Evolutionary conservation across 2,329 filamentous ascomycete species (phyloP), one percentile per base, ranked within the genome.

Genomic region (Fusarium lyarnte): DNA sequence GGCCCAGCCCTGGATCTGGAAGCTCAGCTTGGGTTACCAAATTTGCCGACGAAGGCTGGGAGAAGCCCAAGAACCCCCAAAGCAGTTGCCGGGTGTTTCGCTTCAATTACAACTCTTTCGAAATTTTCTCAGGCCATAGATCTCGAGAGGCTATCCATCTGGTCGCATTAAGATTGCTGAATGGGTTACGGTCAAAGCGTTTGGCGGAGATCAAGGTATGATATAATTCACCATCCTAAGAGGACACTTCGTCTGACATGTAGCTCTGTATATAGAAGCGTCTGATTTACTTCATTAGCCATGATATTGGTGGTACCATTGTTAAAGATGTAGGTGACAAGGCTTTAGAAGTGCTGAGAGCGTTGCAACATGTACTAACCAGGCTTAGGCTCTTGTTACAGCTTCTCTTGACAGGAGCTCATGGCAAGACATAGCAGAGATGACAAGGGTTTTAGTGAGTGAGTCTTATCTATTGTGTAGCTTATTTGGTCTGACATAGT

Each of bases 181-280:
- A 12, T 8, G 62, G 21, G 6, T 7, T 65, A 5, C 19, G 14
- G 0, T 33, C 12, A 33, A 55, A 16, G 5, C 62, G 62, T 8
- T 21, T 5, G 0, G 12, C 8, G 3, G 29, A 45, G 25, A 16
- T 2, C 0, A 27, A 31, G 47, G 62, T 65, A 8, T 5, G 41
- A 2, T 2, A 6, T 8, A 2, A 1, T 3, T 16, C 2, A 11
- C 4, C 1, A 9, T 1, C 8, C 27, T 8, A 2, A 6, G 5
- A 1, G 0, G 8, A 2, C 2, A 2, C 5, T n/a, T 4, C 2
- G 2, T 6, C 17, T 25, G 9, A 31, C 5, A 16, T 23, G 3
- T 4, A 31, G 0, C 8, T 2, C 0, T 9, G 6, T 8, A 3
- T 6, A 14, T 13, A 66, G 63, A 58, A 35, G 19, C 38, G 63